Base-by-base conservation (phyloP, 1,139 yeast genomes). In the Magnusiomyces magnusii region DNA sequence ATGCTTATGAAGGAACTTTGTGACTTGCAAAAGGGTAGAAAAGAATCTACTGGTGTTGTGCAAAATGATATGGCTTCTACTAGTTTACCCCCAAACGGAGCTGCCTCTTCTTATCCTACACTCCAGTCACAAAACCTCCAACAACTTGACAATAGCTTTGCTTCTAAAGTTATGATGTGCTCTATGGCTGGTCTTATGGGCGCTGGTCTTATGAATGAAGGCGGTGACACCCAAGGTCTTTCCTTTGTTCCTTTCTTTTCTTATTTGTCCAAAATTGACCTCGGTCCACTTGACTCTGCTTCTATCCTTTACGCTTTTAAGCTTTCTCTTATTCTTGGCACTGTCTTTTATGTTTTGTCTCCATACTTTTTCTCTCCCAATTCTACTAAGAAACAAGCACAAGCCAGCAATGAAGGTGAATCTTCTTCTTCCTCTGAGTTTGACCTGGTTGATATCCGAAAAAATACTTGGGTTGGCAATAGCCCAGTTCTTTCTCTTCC, bases 151-250 rank as follows among this genome's bases (percentile, higher is more conserved):
- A 51, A 39, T 39, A 39, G 44, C 44, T 58, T 59, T 50, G 64
- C 69, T 51, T 66, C 72, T 47, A 72, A 72, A 61, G 67, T 69
- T 24, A 68, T 74, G 68, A 68, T 74, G 69, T 70, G 73, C 51
- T 66, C 75, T 9, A 72, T 74, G 73, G 76, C 76, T 7, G 76
- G 76, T 13, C 62, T 73, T 62, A 70, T 73, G 71, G 74, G 69
- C 24, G 67, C 75, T 10, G 71, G 73, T 41, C 64, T 73, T 61
- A 67, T 71, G 65, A 56, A 59, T 36, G 71, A 71, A 31, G 65
- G 64, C 51, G 65, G 58, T 23, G 65, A 65, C 54, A 57, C 68
- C 25, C 70, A 67, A 13, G 74, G 74, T 5, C 64, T 73, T 17
- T 66, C 73, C 17, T 69, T 69, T 17, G 41, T 72, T 19, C 76